Percentiles rank a stretch among this genome's conserved stretches.
These are phyloP conservation scores for Ogataea salicorniae DNA, from an alignment of 805 yeast species.

Conservation along the genomic window DNA sequence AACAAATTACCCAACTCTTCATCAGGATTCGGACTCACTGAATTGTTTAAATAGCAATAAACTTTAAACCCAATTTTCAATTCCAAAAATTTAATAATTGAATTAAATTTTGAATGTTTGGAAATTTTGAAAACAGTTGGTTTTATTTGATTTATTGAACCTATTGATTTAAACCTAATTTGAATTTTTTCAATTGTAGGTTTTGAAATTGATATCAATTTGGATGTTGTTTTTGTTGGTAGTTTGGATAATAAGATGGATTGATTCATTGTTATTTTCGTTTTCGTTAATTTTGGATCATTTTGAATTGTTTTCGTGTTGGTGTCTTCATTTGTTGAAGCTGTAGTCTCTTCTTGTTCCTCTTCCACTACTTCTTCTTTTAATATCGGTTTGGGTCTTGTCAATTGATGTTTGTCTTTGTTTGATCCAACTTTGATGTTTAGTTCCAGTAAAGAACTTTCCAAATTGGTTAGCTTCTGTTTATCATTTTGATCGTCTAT, in stretches of 20 bases:
- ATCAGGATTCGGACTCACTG: slow-evolving; percentile 42
- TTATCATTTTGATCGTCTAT: slow-evolving; percentile 1
- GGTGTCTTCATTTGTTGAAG: slow-evolving; percentile 2
- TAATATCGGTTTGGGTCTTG: not conserved
- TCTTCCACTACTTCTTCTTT: slow-evolving; percentile 5
- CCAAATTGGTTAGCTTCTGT: slow-evolving; percentile 5
- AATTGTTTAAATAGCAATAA: slow-evolving; percentile 41
- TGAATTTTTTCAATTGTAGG: slow-evolving; percentile 32
- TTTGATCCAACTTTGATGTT: slow-evolving; percentile 15
- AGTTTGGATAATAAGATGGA: slow-evolving; percentile 23
- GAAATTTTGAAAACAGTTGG: slow-evolving; percentile 50
- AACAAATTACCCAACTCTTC: slow-evolving; percentile 36
- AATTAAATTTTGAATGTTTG: slow-evolving; percentile 40
- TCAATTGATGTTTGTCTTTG: not conserved
- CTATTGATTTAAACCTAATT: slow-evolving; percentile 55
- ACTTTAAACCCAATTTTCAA: slow-evolving; percentile 30
- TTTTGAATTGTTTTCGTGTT: slow-evolving; percentile 12
- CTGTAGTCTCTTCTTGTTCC: not conserved
- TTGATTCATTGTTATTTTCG: slow-evolving; percentile 28
- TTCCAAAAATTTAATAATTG: slow-evolving; percentile 40
- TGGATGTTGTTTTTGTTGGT: slow-evolving; percentile 20
- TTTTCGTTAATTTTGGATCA: slow-evolving; percentile 22
- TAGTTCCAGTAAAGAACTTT: slow-evolving; percentile 14
- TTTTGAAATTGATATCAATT: slow-evolving; percentile 16
- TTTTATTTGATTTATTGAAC: slow-evolving; percentile 44